Evolutionary conservation across 2,329 filamentous ascomycete genomes (phyloP), one percentile per base, ranked within the genome.

Genomic region (Calonectria crousiana): DNA sequence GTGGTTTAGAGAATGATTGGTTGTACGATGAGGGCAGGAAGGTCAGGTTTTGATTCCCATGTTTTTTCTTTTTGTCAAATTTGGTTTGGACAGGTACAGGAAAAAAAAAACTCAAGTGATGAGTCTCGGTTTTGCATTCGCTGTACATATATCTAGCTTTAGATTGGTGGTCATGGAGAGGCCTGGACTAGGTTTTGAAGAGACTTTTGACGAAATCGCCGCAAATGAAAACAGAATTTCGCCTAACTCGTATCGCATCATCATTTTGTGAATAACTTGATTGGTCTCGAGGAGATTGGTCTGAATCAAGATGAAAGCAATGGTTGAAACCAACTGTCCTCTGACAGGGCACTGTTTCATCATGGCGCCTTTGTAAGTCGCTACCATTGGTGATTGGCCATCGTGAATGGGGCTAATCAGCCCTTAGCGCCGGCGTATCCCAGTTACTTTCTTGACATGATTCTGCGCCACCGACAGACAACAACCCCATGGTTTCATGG

Each of bases 401-500:
- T n/a, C 2, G 52, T n/a, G 28, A 20, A 13, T 34, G 20, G 23
- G 51, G 23, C 16, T 56, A 34, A 34, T 32, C 18, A n/a, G 30
- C 16, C 28, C 28, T 28, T 56, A 56, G 52, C 52, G 52, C 52
- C 20, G 18, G 18, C 20, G 14, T 4, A 18, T 18, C 20, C 4
- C 20, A 4, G 23, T 14, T 3, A 14, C 3, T 49, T 49, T 65
- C 18, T 69, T 51, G 18, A 30, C 2, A 23, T 18, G 13, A 49
- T 30, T 26, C 9, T 58, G 18, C 6, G 3, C n/a, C 2, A 8
- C 0, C 2, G 2, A 1, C 53, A 16, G 4, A 34, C 47, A 73
- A 36, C 66, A 66, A 28, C 20, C 28, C 28, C 11, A 23, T 53
- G 71, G 71, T 73, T 73, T 69, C 71, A 51, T 73, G 71, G 71